Evolutionary conservation across 2,329 filamentous ascomycete genomes (phyloP), one percentile per base, ranked within the genome.

Genomic region (Elsinoe ampelina): DNA sequence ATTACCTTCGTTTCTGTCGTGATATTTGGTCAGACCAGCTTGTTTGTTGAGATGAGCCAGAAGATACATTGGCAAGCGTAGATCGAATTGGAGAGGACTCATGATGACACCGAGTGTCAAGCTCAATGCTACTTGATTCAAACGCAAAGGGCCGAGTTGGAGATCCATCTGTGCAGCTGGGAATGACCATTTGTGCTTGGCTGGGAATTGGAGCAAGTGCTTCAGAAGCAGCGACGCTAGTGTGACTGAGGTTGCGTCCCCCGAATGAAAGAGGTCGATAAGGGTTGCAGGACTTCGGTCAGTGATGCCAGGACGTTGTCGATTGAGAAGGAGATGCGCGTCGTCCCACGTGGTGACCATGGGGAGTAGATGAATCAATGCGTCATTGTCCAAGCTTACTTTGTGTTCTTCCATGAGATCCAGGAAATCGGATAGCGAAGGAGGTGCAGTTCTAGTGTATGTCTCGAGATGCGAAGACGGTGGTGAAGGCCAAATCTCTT

Each of bases 401-500:
- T 76, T 74, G 1, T 73, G 71, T 1, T 64, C 65, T 11, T 71
- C 65, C 81, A 90, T 86, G 41, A 76, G 72, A 10, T 74, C 65
- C 58, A 85, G 86, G 3, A 91, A 72, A 52, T 79, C 73, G 3
- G 75, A 69, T 10, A 83, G 70, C 1, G 73, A 77, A 1, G 86
- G 86, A 1, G 85, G 81, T 12, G 75, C 72, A 42, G 82, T 71
- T n/a, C 81, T 76, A 38, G 81, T 77, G 61, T 80, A 81, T 58
- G 87, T 85, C 56, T 83, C 80, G n/a, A 83, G 78, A 58, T 86
- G 64, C 76, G 77, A 67, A 77, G 87, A 68, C 57, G 80, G 76
- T 17, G 83, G 71, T 17, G 81, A 75, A 4, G 80, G 73, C 42
- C 75, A 69, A 8, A 79, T 71, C 63, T 84, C 81, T 58, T 69